phyloP scores from a whole-genome alignment of 495 filamentous ascomycete genomes.

The Penicillium daleae region DNA sequence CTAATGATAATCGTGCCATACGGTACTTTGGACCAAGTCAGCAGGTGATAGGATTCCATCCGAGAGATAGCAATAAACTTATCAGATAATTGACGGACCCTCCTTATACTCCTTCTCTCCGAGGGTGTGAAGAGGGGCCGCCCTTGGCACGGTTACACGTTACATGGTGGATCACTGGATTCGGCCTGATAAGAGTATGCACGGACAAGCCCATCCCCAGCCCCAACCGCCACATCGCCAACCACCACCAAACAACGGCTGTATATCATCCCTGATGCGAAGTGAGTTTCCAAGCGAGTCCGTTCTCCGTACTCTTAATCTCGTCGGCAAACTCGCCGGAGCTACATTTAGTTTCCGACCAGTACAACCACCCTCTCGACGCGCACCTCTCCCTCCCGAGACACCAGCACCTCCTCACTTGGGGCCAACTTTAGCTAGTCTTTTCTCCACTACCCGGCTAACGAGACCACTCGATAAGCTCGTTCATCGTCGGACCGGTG shows the following conservation, averaged over 20 bases:
- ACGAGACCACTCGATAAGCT: background rate
- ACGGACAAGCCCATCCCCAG: slow-evolving; percentile 4
- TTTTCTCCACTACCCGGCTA: slow-evolving; percentile 2
- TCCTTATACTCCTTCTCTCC: background rate
- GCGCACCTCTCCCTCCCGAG: background rate
- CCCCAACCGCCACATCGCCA: background rate
- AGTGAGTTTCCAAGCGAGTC: background rate
- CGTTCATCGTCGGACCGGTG: background rate
- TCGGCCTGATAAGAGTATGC: background rate
- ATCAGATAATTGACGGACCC: background rate
- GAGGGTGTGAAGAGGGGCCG: background rate
- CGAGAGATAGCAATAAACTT: background rate
- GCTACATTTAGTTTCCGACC: background rate
- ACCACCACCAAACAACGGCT: background rate
- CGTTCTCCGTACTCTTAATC: background rate
- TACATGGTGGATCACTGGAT: no score
- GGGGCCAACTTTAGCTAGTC: background rate
- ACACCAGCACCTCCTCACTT: background rate
- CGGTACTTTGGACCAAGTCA: background rate
- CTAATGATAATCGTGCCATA: background rate
- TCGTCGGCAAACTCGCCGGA: background rate
- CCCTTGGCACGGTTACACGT: background rate
- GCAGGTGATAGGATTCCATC: background rate
- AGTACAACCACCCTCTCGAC: background rate
- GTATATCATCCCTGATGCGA: background rate